phyloP scores from a whole-genome alignment of 805 yeast genomes.

The Grigorovia transvaalensis region DNA sequence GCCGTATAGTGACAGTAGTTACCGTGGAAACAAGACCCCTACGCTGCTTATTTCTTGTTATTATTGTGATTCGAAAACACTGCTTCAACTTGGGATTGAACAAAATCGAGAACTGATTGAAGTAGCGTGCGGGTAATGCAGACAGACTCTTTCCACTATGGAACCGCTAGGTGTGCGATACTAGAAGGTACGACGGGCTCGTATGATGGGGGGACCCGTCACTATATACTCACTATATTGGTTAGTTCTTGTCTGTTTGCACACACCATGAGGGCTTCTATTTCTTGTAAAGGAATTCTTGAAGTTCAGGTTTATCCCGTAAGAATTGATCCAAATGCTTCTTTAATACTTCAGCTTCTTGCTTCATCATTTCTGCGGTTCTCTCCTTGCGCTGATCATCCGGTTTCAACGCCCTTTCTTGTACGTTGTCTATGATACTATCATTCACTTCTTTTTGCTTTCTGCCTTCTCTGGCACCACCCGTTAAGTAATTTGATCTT shows the following conservation, averaged over 20 bases:
- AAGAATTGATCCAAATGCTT: slow-evolving; percentile 26
- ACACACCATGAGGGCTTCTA: neutral
- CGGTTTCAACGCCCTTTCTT: slow-evolving; percentile 16
- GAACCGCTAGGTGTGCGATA: too few species aligned
- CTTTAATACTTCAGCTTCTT: slow-evolving; percentile 55
- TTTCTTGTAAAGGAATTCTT: slow-evolving; percentile 2
- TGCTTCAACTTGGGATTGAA: too few species aligned
- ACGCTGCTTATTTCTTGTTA: too few species aligned
- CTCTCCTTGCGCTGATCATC: slow-evolving; percentile 52
- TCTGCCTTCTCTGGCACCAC: slow-evolving; percentile 15
- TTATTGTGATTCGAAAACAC: too few species aligned
- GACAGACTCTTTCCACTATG: too few species aligned
- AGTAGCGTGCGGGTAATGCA: too few species aligned
- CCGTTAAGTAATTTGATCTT: slow-evolving; percentile 19
- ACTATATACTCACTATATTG: too few species aligned
- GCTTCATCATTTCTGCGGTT: slow-evolving; percentile 51
- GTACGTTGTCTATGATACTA: neutral
- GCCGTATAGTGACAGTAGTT: too few species aligned
- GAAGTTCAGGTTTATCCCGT: slow-evolving; percentile 5
- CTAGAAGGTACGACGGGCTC: too few species aligned
- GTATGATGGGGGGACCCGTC: too few species aligned
- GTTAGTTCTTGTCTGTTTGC: neutral
- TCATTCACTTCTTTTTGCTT: neutral
- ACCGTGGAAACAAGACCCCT: too few species aligned
- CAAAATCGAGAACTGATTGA: too few species aligned